A percentile compares a stretch with the other conserved stretches of the same genome.
These are phyloP conservation scores for Penicillium rolfsii DNA, from an alignment of 2,329 filamentous ascomycete species.

Conservation along the genomic window DNA sequence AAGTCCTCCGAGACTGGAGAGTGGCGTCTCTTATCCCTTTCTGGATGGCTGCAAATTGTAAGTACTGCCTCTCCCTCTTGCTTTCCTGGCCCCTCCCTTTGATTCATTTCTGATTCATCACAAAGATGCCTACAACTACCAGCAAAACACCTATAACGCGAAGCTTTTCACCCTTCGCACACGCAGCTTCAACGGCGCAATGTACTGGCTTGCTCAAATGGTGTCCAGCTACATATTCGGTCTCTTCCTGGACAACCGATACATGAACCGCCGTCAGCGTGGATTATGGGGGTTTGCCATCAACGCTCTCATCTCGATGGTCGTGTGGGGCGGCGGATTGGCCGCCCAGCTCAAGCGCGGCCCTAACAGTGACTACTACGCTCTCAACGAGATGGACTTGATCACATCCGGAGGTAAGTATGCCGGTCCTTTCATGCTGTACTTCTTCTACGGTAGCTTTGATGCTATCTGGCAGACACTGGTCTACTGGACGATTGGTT, in stretches of 20 bases:
- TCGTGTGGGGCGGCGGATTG: neutral
- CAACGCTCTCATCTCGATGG: neutral
- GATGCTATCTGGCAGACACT: conserved; percentile 14
- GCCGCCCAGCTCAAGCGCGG: conserved; percentile 5
- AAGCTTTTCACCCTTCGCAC: conserved; percentile 11
- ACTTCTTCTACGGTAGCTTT: conserved; percentile 13
- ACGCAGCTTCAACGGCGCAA: conserved; percentile 10
- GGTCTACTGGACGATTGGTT: conserved; percentile 13
- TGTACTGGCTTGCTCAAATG: conserved; percentile 14
- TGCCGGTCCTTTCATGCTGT: conserved; percentile 9
- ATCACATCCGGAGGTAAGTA: conserved; percentile 6
- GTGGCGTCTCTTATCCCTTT: conserved; percentile 7
- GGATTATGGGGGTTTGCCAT: neutral
- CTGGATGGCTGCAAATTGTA: conserved; percentile 12
- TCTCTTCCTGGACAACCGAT: neutral
- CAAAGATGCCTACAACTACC: conserved; percentile 11
- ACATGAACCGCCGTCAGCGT: conserved; percentile 8
- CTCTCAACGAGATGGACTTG: conserved; percentile 6
- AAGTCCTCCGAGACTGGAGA: conserved; percentile 8
- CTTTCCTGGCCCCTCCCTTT: neutral
- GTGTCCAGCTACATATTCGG: neutral
- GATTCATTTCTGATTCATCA: neutral
- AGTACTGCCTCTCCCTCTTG: neutral
- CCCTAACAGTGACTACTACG: conserved; percentile 8
- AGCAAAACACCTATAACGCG: conserved; percentile 14